Base-by-base conservation (phyloP, 2,329 filamentous ascomycete species). In the Xylaria digitata region DNA sequence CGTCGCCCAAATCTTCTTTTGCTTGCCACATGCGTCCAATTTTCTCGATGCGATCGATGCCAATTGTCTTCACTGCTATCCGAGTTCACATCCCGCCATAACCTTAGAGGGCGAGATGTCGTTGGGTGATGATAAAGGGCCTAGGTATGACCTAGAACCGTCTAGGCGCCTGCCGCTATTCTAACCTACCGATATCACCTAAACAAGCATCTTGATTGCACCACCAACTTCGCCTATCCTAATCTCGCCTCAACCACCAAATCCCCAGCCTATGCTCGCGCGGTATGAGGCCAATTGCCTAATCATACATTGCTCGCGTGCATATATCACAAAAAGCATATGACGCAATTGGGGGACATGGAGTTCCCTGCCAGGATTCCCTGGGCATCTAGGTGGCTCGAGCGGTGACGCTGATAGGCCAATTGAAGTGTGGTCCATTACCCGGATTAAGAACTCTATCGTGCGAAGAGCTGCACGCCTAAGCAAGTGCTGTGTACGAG, bases 391-490 rank as follows among this genome's bases (percentile, higher is more conserved):
- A 40, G 42, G 45, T 57, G 57, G 68, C 65, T 66, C 58, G 65
- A 60, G 63, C 63, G 61, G 49, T 50, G 58, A 61, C 34, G 46
- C 72, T 73, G 67, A 75, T 75, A 75, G 72, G 74, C 48, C 73
- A 74, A 74, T 75, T 71, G 66, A 46, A n/a, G 26, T 30, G 19
- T 54, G 53, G 30, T 62, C 58, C 53, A 67, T 59, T 34, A 46
- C 46, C 61, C 46, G 58, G 40, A 67, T 55, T 32, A 32, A 57
- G 57, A 48, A 64, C 43, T 61, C 61, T 49, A 59, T 64, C 30
- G 30, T 61, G 40, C 26, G 37, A 52, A 42, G 42, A 46, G 56
- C 7, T 57, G 55, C 58, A 64, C 42, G 17, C 46, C n/a, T 42
- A 58, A 42, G 43, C 62, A 60, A 63, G 53, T 52, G 54, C 50